Percentiles rank a stretch among this genome's conserved stretches.
phyloP scores from a whole-genome alignment of 2,329 filamentous ascomycete species.

The Dactylella cylindrospora region DNA sequence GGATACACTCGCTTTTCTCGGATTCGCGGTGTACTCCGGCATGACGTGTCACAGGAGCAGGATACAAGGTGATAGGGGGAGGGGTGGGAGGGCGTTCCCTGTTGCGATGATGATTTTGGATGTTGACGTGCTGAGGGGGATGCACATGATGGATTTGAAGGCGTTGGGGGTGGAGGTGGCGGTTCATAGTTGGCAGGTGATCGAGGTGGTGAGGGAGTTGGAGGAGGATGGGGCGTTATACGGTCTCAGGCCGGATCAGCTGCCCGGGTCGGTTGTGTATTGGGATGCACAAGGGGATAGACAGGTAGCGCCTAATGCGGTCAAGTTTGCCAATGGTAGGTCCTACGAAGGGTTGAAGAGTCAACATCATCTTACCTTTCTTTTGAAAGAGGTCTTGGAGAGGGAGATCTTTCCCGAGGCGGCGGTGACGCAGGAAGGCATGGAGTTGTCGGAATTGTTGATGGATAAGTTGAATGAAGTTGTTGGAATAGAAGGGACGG shows the following conservation, averaged over 20 bases:
- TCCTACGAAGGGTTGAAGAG: conserved; percentile 4
- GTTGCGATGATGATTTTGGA: conserved; percentile 12
- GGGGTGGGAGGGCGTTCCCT: neutral
- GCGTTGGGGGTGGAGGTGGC: neutral
- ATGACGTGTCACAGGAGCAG: neutral
- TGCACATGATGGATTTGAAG: conserved; percentile 4
- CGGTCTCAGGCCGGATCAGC: neutral
- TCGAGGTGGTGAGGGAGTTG: conserved; percentile 12
- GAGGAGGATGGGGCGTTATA: conserved; percentile 1
- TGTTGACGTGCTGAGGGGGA: conserved; percentile 2
- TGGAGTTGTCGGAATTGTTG: neutral
- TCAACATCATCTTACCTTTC: neutral
- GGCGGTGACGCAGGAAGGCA: neutral
- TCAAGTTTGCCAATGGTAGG: conserved; percentile 11
- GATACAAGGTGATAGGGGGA: too few relatives aligned
- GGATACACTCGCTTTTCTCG: conserved; percentile 2
- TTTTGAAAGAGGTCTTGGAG: conserved; percentile 11
- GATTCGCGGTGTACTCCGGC: conserved; percentile 13
- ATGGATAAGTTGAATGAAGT: neutral
- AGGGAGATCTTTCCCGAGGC: neutral
- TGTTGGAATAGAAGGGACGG: neutral
- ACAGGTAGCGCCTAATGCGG: neutral
- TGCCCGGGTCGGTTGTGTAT: conserved; percentile 10
- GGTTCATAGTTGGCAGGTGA: conserved; percentile 19
- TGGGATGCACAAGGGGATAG: conserved; percentile 1